Conservation (phyloP, 139 green algal species). For the Tetratostichococcus sp. region DNA sequence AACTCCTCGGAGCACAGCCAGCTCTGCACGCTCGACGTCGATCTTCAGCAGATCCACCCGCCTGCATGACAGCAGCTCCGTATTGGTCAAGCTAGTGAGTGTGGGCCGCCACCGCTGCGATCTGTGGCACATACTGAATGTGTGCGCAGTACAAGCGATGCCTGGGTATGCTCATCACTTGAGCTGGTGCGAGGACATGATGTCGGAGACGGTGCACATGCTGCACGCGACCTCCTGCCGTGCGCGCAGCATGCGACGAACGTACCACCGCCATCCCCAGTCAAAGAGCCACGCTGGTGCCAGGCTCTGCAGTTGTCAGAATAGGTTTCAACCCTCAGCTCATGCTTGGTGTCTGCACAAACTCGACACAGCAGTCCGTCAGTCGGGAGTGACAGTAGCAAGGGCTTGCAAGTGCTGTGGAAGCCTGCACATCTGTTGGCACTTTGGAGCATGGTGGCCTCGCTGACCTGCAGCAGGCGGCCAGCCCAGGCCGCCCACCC, state of each 20-base stretch:
- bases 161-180: too few species aligned
- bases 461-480: neutral
- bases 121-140: too few species aligned
- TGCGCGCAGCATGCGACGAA: constrained; percentile 15
- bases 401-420: too few species aligned
- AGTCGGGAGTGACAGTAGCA: too few species aligned
- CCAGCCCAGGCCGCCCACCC: constrained; percentile 7
- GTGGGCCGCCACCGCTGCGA: too few species aligned
- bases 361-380: too few species aligned
- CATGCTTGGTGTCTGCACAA: constrained; percentile 5
- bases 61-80: neutral
- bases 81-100: too few species aligned
- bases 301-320: neutral
- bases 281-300: neutral
- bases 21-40: constrained; percentile 52
- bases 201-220: constrained; percentile 27
- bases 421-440: too few species aligned
- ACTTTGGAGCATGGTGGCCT: too few species aligned
- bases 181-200: constrained; percentile 16
- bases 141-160: too few species aligned
- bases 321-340: neutral
- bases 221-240: constrained; percentile 1
- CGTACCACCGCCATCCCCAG: constrained; percentile 8
- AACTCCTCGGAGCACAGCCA: constrained; percentile 42
- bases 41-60: constrained; percentile 48